Conservation (phyloP, 768 basidiomycete species). For the Lentinula detonsa region DNA sequence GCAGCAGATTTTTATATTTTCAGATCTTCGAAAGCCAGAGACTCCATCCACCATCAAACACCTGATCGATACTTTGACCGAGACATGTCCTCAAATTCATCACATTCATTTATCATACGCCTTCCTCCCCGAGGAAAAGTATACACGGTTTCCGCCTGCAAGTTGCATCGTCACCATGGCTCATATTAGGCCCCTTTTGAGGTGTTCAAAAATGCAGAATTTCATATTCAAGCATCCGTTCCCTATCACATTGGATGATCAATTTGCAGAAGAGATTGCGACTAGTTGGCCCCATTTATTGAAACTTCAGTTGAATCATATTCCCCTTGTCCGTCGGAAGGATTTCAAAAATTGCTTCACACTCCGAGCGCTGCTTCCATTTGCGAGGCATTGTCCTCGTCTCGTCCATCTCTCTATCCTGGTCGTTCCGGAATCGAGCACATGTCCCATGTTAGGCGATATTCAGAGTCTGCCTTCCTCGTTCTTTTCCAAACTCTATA, state of each 20-base stretch:
- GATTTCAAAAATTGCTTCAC: conserved; percentile 1
- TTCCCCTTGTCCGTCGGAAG: neutral
- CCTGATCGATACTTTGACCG: neutral
- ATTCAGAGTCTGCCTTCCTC: neutral
- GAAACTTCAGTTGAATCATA: neutral
- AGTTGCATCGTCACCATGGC: neutral
- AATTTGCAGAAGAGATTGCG: neutral
- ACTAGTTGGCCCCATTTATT: neutral
- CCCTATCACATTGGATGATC: neutral
- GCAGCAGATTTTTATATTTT: neutral
- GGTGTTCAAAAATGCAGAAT: neutral
- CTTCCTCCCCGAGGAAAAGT: neutral
- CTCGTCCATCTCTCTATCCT: neutral
- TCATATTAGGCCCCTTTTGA: neutral
- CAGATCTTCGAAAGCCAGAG: neutral
- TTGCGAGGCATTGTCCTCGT: neutral
- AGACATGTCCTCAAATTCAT: neutral
- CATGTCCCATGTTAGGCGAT: neutral
- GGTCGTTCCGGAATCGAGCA: neutral
- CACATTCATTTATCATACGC: neutral
- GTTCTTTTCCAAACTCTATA: neutral
- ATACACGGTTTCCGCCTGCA: neutral
- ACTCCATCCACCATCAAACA: neutral
- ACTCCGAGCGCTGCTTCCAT: neutral
- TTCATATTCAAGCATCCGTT: neutral